These are phyloP conservation scores for Clonostachys rhizophaga DNA, from an alignment of 2,329 filamentous ascomycete species.

Conservation along the genomic window DNA sequence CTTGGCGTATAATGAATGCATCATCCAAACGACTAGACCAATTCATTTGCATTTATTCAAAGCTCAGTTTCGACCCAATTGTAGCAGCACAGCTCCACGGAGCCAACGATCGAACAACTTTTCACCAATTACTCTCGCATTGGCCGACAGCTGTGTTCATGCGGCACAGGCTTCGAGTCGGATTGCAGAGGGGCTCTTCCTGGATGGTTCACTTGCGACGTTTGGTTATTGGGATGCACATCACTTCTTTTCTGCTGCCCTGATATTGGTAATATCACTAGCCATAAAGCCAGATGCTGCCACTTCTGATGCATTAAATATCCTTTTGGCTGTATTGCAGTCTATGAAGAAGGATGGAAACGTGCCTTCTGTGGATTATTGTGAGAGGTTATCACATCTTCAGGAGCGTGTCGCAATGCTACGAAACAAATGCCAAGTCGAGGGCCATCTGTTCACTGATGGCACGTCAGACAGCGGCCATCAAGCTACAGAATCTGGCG, in stretches of 20 bases:
- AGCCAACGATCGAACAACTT: conserved; percentile 10
- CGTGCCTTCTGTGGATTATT: conserved; percentile 18
- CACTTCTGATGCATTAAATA: conserved; percentile 17
- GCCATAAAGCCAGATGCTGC: conserved; percentile 17
- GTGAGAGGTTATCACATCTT: conserved; percentile 15
- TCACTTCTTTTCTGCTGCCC: conserved; percentile 21
- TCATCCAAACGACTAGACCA: conserved; percentile 23
- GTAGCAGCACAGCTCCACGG: not conserved
- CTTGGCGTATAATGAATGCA: conserved; percentile 23
- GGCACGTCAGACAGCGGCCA: not conserved
- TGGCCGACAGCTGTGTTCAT: conserved; percentile 23
- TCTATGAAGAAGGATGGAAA: conserved; percentile 21
- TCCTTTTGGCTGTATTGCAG: conserved; percentile 15
- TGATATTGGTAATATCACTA: conserved; percentile 21
- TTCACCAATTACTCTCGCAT: conserved; percentile 19
- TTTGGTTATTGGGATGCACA: conserved; percentile 25
- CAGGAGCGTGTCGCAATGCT: conserved; percentile 10
- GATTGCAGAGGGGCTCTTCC: conserved; percentile 14
- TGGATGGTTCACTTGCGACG: conserved; percentile 13
- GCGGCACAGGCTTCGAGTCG: conserved; percentile 18
- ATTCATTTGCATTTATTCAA: conserved; percentile 21
- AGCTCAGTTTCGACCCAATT: conserved; percentile 13
- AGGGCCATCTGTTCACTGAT: not conserved
- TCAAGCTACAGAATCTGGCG: not conserved
- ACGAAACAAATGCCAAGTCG: conserved; percentile 5